Conservation (phyloP, 805 yeast genomes). For the Yarrowia osloensis region DNA sequence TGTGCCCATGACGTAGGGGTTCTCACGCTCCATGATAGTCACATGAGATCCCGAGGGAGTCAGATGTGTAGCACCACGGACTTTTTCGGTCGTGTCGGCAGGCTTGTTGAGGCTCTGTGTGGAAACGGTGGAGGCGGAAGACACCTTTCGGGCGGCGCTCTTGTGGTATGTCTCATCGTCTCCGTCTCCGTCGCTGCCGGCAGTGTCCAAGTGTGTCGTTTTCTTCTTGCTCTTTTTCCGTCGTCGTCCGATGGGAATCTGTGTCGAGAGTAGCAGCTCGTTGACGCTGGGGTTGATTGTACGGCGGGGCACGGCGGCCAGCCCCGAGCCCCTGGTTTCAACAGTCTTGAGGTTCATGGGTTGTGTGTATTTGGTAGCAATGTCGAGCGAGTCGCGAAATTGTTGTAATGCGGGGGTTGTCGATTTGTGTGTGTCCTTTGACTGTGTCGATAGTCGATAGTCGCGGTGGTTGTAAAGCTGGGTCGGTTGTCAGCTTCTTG, state of each 20-base stretch:
- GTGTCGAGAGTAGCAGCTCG: constrained; percentile 20
- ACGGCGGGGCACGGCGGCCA: background rate
- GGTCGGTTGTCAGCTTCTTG: background rate
- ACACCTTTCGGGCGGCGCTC: background rate
- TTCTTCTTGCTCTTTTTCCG: constrained; percentile 19
- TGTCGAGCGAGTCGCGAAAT: background rate
- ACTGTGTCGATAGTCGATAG: background rate
- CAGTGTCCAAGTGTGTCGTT: background rate
- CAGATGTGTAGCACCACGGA: constrained; percentile 13
- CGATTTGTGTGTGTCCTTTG: background rate
- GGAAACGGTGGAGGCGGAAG: background rate
- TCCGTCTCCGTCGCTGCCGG: constrained; percentile 11
- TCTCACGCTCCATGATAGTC: constrained; percentile 11
- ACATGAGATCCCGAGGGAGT: constrained; percentile 18
- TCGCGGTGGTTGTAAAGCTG: background rate
- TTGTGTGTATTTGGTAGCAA: background rate
- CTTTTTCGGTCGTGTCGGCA: background rate
- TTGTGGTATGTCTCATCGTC: constrained; percentile 14
- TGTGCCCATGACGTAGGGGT: constrained; percentile 28
- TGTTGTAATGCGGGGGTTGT: background rate
- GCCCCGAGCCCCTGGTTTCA: constrained; percentile 11
- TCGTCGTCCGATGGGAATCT: constrained; percentile 10
- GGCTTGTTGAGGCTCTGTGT: constrained; percentile 2
- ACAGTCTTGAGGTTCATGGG: constrained; percentile 15
- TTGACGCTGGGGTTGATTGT: constrained; percentile 17